These are phyloP conservation scores for Russula brevipes DNA, from an alignment of 768 basidiomycete species.

Conservation along the genomic window DNA sequence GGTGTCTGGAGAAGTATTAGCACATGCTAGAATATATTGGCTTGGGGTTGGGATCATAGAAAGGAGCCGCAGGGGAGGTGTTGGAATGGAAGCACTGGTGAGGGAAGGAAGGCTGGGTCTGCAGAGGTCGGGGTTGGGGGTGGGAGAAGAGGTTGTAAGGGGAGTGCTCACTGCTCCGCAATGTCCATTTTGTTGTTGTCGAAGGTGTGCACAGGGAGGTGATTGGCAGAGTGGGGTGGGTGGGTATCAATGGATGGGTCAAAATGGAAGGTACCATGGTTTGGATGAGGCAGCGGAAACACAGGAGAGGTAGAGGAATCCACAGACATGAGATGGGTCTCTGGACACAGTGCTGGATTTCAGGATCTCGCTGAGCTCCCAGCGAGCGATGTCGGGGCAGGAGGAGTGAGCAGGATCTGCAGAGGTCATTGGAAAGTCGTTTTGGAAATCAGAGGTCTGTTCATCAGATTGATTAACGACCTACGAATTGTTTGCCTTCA, in stretches of 20 bases:
- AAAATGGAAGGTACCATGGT: constrained; percentile 42
- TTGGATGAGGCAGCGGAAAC: constrained; percentile 40
- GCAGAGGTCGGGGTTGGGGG: constrained; percentile 24
- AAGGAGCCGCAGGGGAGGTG: constrained; percentile 60
- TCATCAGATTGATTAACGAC: too few species aligned
- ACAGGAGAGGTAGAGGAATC: constrained; percentile 44
- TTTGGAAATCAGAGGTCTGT: constrained; percentile 27
- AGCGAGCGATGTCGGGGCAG: constrained; percentile 35
- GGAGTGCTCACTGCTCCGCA: constrained; percentile 52
- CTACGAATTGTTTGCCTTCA: too few species aligned
- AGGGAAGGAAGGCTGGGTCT: constrained; percentile 37
- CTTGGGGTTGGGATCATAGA: constrained; percentile 51
- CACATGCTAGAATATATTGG: constrained; percentile 52
- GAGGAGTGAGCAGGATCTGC: constrained; percentile 36
- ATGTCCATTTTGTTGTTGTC: constrained; percentile 51
- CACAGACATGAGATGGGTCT: constrained; percentile 36
- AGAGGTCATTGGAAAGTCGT: constrained; percentile 22
- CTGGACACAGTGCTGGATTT: constrained; percentile 36
- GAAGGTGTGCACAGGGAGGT: constrained; percentile 39
- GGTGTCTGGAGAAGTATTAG: too few species aligned
- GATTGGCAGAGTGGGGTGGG: constrained; percentile 33
- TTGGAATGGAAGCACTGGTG: constrained; percentile 65
- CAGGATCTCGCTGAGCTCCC: constrained; percentile 45
- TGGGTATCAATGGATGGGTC: constrained; percentile 32
- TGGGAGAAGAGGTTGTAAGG: constrained; percentile 62